Conservation (phyloP, 495 filamentous ascomycete species). For the Amniculicola lignicola region DNA sequence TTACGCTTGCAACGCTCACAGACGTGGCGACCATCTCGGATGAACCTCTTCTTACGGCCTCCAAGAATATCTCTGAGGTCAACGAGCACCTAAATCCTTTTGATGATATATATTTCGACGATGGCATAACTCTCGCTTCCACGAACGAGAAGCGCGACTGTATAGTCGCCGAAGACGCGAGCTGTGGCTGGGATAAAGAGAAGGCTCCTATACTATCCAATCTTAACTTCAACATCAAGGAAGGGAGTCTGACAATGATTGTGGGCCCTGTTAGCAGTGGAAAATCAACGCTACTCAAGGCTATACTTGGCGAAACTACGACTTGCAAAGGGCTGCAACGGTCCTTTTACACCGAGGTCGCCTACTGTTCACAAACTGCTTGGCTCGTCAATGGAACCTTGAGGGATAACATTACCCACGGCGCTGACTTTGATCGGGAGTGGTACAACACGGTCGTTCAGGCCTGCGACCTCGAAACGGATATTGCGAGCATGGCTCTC, state of each 20-base stretch:
- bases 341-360: slow-evolving; percentile 41
- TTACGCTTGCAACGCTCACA: background rate
- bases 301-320: slow-evolving; percentile 56
- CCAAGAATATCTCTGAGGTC: no score
- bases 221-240: slow-evolving; percentile 14
- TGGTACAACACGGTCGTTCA: slow-evolving; percentile 46
- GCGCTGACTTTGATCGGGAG: slow-evolving; percentile 31
- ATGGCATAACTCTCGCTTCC: slow-evolving; percentile 5
- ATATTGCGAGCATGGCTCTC: slow-evolving; percentile 38
- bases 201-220: slow-evolving; percentile 3
- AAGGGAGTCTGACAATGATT: slow-evolving; percentile 50
- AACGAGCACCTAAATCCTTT: slow-evolving; percentile 1
- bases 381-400: slow-evolving; percentile 45
- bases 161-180: slow-evolving; percentile 19
- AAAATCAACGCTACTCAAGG: slow-evolving; percentile 58
- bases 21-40: no score
- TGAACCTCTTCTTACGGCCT: background rate
- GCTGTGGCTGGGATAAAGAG: slow-evolving; percentile 15
- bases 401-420: slow-evolving; percentile 42
- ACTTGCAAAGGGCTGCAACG: slow-evolving; percentile 39
- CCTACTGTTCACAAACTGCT: slow-evolving; percentile 39
- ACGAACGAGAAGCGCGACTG: slow-evolving; percentile 7
- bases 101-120: background rate
- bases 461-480: slow-evolving; percentile 42
- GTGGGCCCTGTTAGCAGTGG: slow-evolving; percentile 61